These are phyloP conservation scores for Fusarium sp. DNA, from an alignment of 2,329 filamentous ascomycete genomes.

Conservation along the genomic window DNA sequence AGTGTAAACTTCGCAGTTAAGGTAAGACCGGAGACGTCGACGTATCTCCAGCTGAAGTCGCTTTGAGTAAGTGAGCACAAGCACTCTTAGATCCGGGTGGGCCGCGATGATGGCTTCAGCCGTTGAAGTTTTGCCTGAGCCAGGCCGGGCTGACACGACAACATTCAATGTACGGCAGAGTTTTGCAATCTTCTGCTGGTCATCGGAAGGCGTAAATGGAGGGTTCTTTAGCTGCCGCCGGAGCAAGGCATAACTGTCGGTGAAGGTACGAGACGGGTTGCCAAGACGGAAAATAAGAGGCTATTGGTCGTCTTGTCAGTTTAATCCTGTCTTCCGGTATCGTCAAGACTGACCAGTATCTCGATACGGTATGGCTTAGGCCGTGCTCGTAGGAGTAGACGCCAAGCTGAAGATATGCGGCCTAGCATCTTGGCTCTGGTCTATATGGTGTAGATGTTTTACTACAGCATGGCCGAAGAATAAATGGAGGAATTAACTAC, in stretches of 20 bases:
- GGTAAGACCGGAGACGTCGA: slow-evolving; percentile 32
- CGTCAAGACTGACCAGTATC: too few species aligned
- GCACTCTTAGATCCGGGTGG: slow-evolving; percentile 29
- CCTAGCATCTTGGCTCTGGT: background rate
- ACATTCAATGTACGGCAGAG: slow-evolving; percentile 41
- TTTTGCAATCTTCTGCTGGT: slow-evolving; percentile 40
- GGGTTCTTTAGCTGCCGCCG: background rate
- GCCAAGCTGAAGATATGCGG: background rate
- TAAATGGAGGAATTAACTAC: background rate
- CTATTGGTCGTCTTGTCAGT: slow-evolving; percentile 1
- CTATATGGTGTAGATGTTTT: background rate
- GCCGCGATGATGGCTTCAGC: slow-evolving; percentile 44
- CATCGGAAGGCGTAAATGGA: slow-evolving; percentile 33
- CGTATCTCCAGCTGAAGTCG: slow-evolving; percentile 41
- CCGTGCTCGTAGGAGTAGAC: background rate
- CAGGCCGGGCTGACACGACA: slow-evolving; percentile 47
- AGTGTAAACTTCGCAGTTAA: slow-evolving; percentile 36
- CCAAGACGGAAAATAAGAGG: background rate
- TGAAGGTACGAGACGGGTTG: background rate
- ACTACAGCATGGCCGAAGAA: background rate
- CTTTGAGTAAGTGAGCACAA: slow-evolving; percentile 43
- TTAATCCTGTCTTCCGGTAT: too few species aligned
- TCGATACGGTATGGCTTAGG: background rate
- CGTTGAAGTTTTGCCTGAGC: slow-evolving; percentile 47
- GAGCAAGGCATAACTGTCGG: background rate